Conservation (phyloP, 371 early-diverging fungal genomes). For the Mucor saturninus region DNA sequence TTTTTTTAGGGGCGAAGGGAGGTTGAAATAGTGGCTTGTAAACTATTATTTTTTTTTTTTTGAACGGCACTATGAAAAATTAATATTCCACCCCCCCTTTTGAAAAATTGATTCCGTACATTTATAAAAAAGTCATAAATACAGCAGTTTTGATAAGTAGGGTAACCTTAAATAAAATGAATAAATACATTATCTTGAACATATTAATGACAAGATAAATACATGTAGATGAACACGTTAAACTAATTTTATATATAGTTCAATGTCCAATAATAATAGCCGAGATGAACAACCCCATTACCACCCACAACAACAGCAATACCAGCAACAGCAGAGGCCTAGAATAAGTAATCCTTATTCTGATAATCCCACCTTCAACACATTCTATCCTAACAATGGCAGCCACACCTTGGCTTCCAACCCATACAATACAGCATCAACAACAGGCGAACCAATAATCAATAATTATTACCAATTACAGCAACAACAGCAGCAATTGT, state of each 20-base stretch:
- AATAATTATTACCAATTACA: slow-evolving; percentile 2
- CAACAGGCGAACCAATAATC: not conserved
- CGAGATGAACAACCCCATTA: slow-evolving; percentile 18
- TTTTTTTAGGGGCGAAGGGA: no score
- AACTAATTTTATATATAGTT: not conserved
- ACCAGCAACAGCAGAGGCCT: slow-evolving; percentile 8
- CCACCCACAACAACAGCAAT: slow-evolving; percentile 14
- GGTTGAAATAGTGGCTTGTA: not conserved
- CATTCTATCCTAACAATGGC: not conserved
- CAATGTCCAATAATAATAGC: slow-evolving; percentile 14
- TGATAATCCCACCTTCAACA: not conserved
- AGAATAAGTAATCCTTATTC: not conserved
- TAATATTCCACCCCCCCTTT: not conserved
- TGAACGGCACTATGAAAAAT: not conserved
- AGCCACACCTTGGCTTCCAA: not conserved
- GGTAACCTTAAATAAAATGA: not conserved
- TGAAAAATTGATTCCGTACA: not conserved
- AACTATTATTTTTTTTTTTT: not conserved
- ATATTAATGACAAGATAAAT: slow-evolving; percentile 5
- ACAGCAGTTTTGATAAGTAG: not conserved
- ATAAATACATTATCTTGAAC: not conserved
- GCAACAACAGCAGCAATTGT: slow-evolving; percentile 7
- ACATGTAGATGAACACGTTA: slow-evolving; percentile 4
- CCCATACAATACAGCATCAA: not conserved
- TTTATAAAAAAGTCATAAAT: not conserved